Evolutionary conservation across 2,329 filamentous ascomycete species (phyloP).

Genomic region (Thelonectria discophora): DNA sequence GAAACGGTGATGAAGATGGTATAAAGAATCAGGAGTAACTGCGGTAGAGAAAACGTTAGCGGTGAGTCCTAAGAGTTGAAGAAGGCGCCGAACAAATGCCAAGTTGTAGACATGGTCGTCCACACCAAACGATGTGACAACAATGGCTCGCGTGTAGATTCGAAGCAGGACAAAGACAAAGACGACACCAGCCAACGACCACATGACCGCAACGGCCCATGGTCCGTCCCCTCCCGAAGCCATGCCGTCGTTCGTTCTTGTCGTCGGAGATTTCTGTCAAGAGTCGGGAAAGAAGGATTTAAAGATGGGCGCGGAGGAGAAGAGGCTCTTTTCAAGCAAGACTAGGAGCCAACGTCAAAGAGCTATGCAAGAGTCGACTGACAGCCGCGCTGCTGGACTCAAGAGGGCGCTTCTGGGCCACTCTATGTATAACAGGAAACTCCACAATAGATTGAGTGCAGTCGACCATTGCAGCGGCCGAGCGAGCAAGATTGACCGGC

Average conservation of each 20-base stretch:
- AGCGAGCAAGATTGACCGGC: not conserved
- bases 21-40: slow-evolving; percentile 44
- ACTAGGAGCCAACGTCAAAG: not conserved
- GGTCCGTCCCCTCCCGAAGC: slow-evolving; percentile 31
- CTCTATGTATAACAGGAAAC: not conserved
- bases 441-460: not conserved
- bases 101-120: slow-evolving; percentile 49
- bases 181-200: slow-evolving; percentile 37
- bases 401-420: not conserved
- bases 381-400: not conserved
- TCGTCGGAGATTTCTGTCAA: not conserved
- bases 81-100: slow-evolving; percentile 27
- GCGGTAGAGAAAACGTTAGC: not conserved
- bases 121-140: slow-evolving; percentile 44
- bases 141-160: slow-evolving; percentile 47
- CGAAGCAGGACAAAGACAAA: slow-evolving; percentile 47
- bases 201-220: slow-evolving; percentile 41
- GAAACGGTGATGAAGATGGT: slow-evolving; percentile 46
- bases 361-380: not conserved
- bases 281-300: not conserved
- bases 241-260: slow-evolving; percentile 18
- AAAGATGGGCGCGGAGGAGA: not conserved
- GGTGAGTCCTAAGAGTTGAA: no score
- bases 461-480: not conserved
- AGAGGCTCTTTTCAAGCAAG: not conserved